A percentile compares a stretch with the other conserved stretches of the same genome.
phyloP scores from a whole-genome alignment of 495 filamentous ascomycete species.

The Evansstolkia leycettana region DNA sequence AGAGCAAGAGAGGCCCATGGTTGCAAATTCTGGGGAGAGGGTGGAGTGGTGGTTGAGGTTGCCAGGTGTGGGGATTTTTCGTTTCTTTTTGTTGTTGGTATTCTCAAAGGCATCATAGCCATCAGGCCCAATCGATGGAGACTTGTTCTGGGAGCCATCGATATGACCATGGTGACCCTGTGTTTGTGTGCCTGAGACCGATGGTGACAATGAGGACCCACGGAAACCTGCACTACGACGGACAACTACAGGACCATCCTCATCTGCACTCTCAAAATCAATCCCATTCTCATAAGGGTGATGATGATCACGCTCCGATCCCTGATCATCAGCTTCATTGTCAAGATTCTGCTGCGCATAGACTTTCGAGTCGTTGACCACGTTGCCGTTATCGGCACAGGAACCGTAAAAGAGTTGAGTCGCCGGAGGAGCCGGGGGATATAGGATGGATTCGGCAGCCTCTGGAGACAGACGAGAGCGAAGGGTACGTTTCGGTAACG shows the following conservation, averaged over 20 bases:
- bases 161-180: slow-evolving; percentile 13
- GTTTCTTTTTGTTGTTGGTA: slow-evolving; percentile 98
- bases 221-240: slow-evolving; percentile 33
- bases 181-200: slow-evolving; percentile 16
- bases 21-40: slow-evolving; percentile 50
- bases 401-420: slow-evolving; percentile 67
- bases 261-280: slow-evolving; percentile 34
- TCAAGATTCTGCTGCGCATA: slow-evolving; percentile 32
- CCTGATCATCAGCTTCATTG: slow-evolving; percentile 29
- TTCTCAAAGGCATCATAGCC: slow-evolving; percentile 98
- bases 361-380: slow-evolving; percentile 29
- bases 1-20: slow-evolving; percentile 42
- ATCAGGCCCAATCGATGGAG: slow-evolving; percentile 43
- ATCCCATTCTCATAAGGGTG: slow-evolving; percentile 25
- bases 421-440: slow-evolving; percentile 56
- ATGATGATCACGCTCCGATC: slow-evolving; percentile 34
- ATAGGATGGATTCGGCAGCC: slow-evolving; percentile 69
- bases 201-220: slow-evolving; percentile 24
- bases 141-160: slow-evolving; percentile 19
- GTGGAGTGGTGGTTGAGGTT: slow-evolving; percentile 49
- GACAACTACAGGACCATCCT: slow-evolving; percentile 33
- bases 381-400: slow-evolving; percentile 34
- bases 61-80: slow-evolving; percentile 89
- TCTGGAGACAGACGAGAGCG: slow-evolving; percentile 77
- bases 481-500: slow-evolving; percentile 76